Evolutionary conservation across 2,329 filamentous ascomycete species (phyloP).

Genomic region (Arthroderma uncinatum): DNA sequence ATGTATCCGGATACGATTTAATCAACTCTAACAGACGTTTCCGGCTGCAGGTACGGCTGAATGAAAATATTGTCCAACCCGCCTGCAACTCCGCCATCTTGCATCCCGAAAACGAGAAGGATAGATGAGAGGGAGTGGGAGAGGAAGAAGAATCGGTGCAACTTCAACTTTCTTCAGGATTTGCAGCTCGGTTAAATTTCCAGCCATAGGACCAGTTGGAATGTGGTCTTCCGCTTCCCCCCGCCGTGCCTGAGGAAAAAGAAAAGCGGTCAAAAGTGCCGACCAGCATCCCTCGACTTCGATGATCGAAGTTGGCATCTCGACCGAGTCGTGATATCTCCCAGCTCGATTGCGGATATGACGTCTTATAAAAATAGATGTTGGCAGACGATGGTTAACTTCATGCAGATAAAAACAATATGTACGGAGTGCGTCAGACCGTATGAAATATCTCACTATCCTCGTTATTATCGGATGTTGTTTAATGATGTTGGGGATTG

Average conservation of each 20-base stretch:
- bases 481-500: background rate
- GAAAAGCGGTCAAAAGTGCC: constrained; percentile 3
- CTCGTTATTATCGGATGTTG: background rate
- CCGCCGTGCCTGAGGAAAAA: constrained; percentile 3
- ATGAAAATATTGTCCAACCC: background rate
- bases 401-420: background rate
- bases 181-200: background rate
- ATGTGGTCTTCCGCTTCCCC: background rate
- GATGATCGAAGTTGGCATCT: background rate
- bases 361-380: background rate
- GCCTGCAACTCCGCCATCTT: background rate
- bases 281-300: constrained; percentile 1
- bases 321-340: background rate
- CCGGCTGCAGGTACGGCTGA: background rate
- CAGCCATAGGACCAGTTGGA: background rate
- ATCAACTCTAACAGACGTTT: background rate
- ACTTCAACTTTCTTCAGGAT: background rate
- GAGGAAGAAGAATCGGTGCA: background rate
- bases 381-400: background rate
- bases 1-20: background rate
- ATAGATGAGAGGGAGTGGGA: background rate
- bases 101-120: background rate
- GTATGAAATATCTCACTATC: background rate
- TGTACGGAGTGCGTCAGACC: constrained; percentile 3
- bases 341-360: background rate